A percentile compares a stretch with the other conserved stretches of the same genome.
Conservation (phyloP, 2,329 filamentous ascomycete genomes). For the Fusarium decemcellulare region DNA sequence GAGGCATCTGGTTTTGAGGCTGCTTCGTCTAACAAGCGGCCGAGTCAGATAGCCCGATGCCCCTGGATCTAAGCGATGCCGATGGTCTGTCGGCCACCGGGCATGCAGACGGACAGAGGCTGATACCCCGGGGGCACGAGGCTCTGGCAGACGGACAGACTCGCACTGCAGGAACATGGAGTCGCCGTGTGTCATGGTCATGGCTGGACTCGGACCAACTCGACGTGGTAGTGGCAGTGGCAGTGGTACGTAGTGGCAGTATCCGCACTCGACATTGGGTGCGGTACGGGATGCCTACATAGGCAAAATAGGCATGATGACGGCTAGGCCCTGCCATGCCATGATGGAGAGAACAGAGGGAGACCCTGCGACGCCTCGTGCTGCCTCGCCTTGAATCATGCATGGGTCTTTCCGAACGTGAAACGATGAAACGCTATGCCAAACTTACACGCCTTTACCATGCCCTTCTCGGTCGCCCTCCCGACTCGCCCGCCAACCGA, state of each 20-base stretch:
- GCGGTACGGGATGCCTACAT: too few species aligned
- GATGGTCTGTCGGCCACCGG: too few species aligned
- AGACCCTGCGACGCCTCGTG: not conserved
- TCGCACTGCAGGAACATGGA: slow-evolving; percentile 25
- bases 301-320: too few species aligned
- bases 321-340: too few species aligned
- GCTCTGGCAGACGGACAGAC: not conserved
- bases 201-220: not conserved
- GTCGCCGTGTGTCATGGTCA: not conserved
- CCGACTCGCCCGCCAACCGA: slow-evolving; percentile 17
- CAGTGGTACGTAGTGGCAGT: too few species aligned
- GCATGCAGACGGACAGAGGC: too few species aligned
- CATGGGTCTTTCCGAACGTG: slow-evolving; percentile 10
- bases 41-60: slow-evolving; percentile 34
- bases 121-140: not conserved
- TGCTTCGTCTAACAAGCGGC: not conserved
- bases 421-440: slow-evolving; percentile 38
- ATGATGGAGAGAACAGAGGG: not conserved
- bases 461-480: slow-evolving; percentile 28
- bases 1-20: slow-evolving; percentile 13
- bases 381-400: not conserved
- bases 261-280: too few species aligned
- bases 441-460: slow-evolving; percentile 35
- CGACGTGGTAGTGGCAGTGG: not conserved
- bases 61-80: not conserved